Base-by-base conservation (phyloP, 2,329 filamentous ascomycete genomes). In the Penicillium sp. region DNA sequence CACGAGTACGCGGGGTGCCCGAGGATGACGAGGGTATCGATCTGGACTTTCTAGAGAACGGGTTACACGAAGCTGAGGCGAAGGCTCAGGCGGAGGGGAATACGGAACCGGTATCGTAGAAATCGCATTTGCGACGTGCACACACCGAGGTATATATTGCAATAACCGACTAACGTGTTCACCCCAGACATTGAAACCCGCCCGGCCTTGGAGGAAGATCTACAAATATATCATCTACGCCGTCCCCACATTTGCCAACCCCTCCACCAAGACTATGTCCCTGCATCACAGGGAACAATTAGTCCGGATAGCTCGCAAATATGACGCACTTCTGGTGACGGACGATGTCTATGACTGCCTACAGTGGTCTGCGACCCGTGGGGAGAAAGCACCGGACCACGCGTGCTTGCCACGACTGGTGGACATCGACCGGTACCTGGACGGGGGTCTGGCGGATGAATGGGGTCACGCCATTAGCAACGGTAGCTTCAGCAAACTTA, bases 311-410 rank as follows among this genome's bases (percentile, higher is more conserved):
- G 91, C 91, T 0, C 78, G 91, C 46, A 75, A 82, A 48, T 81
- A 85, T 64, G 84, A 97, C 65, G 88, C 87, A 6, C 77, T 97
- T n/a, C 69, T 96, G 45, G 77, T 96, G 23, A 81, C 81, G 40
- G 91, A 97, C 69, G 93, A 98, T 66, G 89, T 97, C 8, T 98
- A 98, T 64, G 91, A 97, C 66, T 85, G 91, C 55, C 75, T 97
- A 4, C 86, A 90, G 64, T 96, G 89, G 88, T 78, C 80, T 2
- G 59, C 73, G 0, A 62, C 70, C 36, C 29, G 57, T 0, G 46
- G 48, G n/a, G 40, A 29, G 42, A 6, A 43, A 23, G 46, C 50
- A 26, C 49, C 57, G 40, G 66, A 68, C 29, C 73, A 65, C 54
- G 75, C 78, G 6, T 59, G 67, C 26, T 54, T 89, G 7, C 88